phyloP scores from a whole-genome alignment of 2,329 filamentous ascomycete genomes.

The Pyrenochaeta sp. region DNA sequence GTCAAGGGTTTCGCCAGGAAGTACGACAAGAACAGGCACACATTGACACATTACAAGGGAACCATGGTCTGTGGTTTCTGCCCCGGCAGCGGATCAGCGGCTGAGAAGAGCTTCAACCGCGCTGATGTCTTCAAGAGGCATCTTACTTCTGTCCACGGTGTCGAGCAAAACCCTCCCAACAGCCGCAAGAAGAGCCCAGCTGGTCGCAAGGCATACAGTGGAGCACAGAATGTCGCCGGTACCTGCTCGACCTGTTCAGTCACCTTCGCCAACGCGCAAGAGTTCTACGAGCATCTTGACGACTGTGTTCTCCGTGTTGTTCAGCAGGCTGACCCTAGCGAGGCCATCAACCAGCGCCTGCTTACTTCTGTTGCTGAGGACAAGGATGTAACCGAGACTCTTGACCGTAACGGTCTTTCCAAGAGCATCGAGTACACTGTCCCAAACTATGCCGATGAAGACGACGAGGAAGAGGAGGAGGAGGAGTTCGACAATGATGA shows the following conservation, averaged over 20 bases:
- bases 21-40: conserved; percentile 96
- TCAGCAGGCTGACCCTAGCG: conserved; percentile 51
- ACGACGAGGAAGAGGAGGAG: conserved; percentile 68
- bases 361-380: conserved; percentile 51
- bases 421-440: conserved; percentile 55
- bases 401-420: conserved; percentile 49
- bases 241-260: conserved; percentile 91
- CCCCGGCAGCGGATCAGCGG: conserved; percentile 83
- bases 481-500: conserved; percentile 62
- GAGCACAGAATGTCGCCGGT: conserved; percentile 75
- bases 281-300: conserved; percentile 95
- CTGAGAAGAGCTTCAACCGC: conserved; percentile 94
- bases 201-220: conserved; percentile 70
- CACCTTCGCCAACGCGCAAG: conserved; percentile 85
- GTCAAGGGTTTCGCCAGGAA: conserved; percentile 91
- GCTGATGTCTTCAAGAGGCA: conserved; percentile 97
- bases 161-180: conserved; percentile 92
- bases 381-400: conserved; percentile 48
- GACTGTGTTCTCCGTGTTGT: conserved; percentile 71
- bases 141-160: conserved; percentile 86
- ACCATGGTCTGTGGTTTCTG: conserved; percentile 98
- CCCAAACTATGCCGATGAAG: conserved; percentile 59
- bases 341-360: conserved; percentile 53
- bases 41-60: conserved; percentile 93
- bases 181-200: conserved; percentile 75